Percentiles rank a stretch among this genome's conserved stretches.
Evolutionary conservation across 345 rosid genomes (phyloP).

Genomic region (Carallia pectinifolia): DNA sequence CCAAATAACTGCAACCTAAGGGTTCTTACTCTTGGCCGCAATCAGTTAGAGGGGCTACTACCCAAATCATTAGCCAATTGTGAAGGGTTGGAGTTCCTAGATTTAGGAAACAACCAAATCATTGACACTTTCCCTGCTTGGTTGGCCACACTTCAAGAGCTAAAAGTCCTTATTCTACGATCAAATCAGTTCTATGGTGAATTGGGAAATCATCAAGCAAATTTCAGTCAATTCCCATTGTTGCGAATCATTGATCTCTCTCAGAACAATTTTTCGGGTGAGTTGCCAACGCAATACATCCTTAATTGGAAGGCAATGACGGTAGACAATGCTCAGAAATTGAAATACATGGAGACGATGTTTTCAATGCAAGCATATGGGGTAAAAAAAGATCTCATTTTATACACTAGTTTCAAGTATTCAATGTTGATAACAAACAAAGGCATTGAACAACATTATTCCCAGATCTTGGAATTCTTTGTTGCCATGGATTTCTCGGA

Average conservation of each 20-base stretch:
- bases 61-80: constrained; percentile 20
- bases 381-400: too few species aligned
- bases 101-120: constrained; percentile 17
- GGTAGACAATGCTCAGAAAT: too few species aligned
- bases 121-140: constrained; percentile 11
- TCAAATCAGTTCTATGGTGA: constrained; percentile 4
- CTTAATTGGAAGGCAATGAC: constrained; percentile 8
- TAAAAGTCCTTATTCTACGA: constrained; percentile 8
- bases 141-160: constrained; percentile 3
- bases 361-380: too few species aligned
- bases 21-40: neutral
- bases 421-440: neutral
- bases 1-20: neutral
- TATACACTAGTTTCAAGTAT: too few species aligned
- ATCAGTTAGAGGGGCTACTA: constrained; percentile 5
- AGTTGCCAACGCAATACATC: neutral
- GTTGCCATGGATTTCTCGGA: neutral
- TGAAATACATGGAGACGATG: neutral
- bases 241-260: constrained; percentile 12
- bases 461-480: neutral
- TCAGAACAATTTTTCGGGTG: constrained; percentile 4
- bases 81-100: constrained; percentile 1
- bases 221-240: neutral
- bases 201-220: neutral
- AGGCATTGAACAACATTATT: neutral